These are phyloP conservation scores for Gaeumannomyces sp. DNA, from an alignment of 2,329 filamentous ascomycete genomes.

Conservation along the genomic window DNA sequence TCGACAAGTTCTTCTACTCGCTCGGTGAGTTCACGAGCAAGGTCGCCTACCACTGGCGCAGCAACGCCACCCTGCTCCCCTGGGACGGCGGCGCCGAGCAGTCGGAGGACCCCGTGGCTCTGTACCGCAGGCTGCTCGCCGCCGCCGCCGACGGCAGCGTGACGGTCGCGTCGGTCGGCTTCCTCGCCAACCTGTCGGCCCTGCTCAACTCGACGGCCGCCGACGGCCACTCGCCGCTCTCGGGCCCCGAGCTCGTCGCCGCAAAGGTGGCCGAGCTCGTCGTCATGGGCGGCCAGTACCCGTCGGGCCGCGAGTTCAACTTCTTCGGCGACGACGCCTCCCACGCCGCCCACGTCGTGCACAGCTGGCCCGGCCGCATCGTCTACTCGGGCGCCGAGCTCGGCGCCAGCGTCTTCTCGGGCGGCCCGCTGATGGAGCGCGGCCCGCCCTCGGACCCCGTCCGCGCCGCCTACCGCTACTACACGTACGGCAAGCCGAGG, in stretches of 20 bases:
- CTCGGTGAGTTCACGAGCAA: conserved; percentile 40
- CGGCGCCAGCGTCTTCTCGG: conserved; percentile 34
- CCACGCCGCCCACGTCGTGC: conserved; percentile 36
- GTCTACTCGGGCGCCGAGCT: conserved; percentile 39
- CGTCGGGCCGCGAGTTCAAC: conserved; percentile 41
- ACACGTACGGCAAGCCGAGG: conserved; percentile 24
- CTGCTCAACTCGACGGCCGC: conserved; percentile 36
- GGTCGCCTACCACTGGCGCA: conserved; percentile 35
- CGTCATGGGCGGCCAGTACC: conserved; percentile 46
- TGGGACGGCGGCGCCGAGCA: conserved; percentile 28
- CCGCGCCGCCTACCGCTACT: conserved; percentile 33
- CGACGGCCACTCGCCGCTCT: conserved; percentile 32
- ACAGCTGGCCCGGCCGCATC: conserved; percentile 34
- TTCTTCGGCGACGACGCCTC: conserved; percentile 36
- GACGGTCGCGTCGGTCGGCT: conserved; percentile 39
- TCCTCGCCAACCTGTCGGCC: conserved; percentile 39
- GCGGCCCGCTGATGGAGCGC: conserved; percentile 26
- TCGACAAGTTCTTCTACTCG: conserved; percentile 32
- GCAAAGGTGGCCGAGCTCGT: conserved; percentile 42
- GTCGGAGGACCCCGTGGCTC: conserved; percentile 33
- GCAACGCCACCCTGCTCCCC: conserved; percentile 24
- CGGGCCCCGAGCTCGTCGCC: conserved; percentile 34
- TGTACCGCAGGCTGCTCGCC: conserved; percentile 39
- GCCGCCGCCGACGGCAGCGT: conserved; percentile 33
- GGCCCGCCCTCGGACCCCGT: conserved; percentile 29